phyloP scores from a whole-genome alignment of 768 basidiomycete species.

The Coprinopsis sp. region DNA sequence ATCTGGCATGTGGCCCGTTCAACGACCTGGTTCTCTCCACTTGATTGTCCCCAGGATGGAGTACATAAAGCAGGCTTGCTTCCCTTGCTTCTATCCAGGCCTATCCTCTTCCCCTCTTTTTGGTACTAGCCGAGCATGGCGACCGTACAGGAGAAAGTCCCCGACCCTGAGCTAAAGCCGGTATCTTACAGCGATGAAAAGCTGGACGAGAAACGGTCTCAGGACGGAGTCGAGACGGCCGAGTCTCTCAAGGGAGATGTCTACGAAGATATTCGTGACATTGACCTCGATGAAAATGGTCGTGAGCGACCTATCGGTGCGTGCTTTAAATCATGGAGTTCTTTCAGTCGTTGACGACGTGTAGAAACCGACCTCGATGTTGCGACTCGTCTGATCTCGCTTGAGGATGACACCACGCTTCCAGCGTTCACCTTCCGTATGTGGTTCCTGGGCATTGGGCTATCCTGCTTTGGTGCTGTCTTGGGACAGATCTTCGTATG shows the following conservation, averaged over 20 bases:
- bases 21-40: too few relatives aligned
- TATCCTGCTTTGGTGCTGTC: conserved; percentile 53
- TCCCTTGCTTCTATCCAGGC: too few relatives aligned
- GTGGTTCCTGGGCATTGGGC: conserved; percentile 50
- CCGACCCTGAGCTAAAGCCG: conserved; percentile 7
- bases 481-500: conserved; percentile 45
- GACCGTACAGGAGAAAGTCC: too few relatives aligned
- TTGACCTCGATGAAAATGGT: conserved; percentile 43
- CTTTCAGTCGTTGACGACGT: not conserved
- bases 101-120: too few relatives aligned
- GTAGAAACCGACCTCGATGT: conserved; percentile 43
- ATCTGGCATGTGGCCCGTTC: too few relatives aligned
- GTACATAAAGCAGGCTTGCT: too few relatives aligned
- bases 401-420: conserved; percentile 48
- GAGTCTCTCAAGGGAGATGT: conserved; percentile 21
- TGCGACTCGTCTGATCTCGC: conserved; percentile 44
- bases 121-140: too few relatives aligned
- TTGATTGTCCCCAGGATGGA: too few relatives aligned
- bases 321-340: not conserved
- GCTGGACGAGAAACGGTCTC: conserved; percentile 15
- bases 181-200: conserved; percentile 24
- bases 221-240: conserved; percentile 13
- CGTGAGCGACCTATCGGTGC: conserved; percentile 48
- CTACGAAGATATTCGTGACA: conserved; percentile 27
- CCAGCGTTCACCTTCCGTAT: conserved; percentile 52